These are phyloP conservation scores for Cerrena zonata DNA, from an alignment of 1,284 basidiomycete species.

Conservation along the genomic window DNA sequence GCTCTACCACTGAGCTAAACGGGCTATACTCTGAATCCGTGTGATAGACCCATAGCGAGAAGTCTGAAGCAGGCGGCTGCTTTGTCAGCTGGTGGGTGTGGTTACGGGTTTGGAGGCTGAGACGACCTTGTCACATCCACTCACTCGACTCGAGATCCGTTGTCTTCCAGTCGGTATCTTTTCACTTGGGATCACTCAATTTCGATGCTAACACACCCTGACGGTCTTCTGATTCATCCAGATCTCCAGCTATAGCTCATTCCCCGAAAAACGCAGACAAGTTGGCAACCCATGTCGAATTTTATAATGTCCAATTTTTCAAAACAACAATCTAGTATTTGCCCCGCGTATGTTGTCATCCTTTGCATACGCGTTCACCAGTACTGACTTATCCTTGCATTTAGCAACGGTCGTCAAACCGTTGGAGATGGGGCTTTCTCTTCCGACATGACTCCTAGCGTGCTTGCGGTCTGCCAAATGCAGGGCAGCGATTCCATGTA, in stretches of 20 bases:
- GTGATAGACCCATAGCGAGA: not conserved
- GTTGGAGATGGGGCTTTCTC: conserved; percentile 87
- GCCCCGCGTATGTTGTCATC: conserved; percentile 65
- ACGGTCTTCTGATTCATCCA: not conserved
- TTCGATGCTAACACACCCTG: not conserved
- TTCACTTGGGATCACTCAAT: not conserved
- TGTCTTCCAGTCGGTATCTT: not conserved
- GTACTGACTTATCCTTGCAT: conserved; percentile 12
- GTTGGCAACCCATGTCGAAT: conserved; percentile 79
- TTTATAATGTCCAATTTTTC: conserved; percentile 59
- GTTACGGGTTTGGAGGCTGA: not conserved
- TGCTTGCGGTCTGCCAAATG: conserved; percentile 77
- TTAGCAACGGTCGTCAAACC: conserved; percentile 85
- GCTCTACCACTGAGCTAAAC: conserved; percentile 9
- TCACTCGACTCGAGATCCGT: not conserved
- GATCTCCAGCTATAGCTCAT: conserved; percentile 5
- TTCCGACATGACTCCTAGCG: conserved; percentile 71
- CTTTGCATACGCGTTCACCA: conserved; percentile 24
- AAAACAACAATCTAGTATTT: conserved; percentile 80
- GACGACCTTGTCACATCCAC: not conserved
- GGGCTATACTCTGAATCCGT: not conserved
- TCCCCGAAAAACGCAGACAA: conserved; percentile 31
- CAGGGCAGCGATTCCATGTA: conserved; percentile 75
- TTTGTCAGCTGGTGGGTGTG: too few species aligned
- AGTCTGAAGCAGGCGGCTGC: not conserved